A percentile compares a stretch with the other conserved stretches of the same genome.
These are phyloP conservation scores for Penicillium coprophilum DNA, from an alignment of 495 filamentous ascomycete genomes.

Conservation along the genomic window DNA sequence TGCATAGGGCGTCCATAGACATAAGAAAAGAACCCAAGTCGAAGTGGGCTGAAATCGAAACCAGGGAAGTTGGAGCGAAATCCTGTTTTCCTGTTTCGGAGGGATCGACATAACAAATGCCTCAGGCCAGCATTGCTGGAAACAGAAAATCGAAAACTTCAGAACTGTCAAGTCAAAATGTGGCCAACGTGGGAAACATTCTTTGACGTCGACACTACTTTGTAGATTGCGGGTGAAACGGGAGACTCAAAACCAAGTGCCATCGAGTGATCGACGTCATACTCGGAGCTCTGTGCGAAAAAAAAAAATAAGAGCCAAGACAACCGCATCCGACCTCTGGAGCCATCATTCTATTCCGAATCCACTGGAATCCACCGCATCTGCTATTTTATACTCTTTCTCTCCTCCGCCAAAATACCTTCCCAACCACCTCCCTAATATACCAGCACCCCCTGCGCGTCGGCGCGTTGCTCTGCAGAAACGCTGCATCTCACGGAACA, in stretches of 20 bases:
- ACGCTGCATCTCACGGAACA: slow-evolving; percentile 4
- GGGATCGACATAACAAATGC: slow-evolving; percentile 8
- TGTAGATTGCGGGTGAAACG: background rate
- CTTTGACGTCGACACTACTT: background rate
- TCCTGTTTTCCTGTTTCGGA: slow-evolving; percentile 9
- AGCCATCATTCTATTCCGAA: background rate
- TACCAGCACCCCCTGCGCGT: slow-evolving; percentile 8
- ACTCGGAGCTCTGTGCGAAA: slow-evolving; percentile 10
- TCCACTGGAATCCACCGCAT: background rate
- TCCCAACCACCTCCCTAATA: background rate
- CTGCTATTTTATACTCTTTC: slow-evolving; percentile 2
- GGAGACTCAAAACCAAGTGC: background rate
- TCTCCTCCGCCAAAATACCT: background rate
- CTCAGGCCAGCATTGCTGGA: slow-evolving; percentile 24
- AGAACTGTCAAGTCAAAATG: slow-evolving; percentile 1
- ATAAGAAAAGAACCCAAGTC: too few species aligned
- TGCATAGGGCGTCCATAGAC: too few species aligned
- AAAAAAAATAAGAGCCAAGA: slow-evolving; percentile 17
- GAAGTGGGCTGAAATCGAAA: background rate
- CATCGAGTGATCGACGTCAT: slow-evolving; percentile 25
- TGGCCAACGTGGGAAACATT: slow-evolving; percentile 15
- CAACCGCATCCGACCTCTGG: slow-evolving; percentile 2
- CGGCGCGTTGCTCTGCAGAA: slow-evolving; percentile 13
- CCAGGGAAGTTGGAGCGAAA: background rate
- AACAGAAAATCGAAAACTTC: slow-evolving; percentile 10